Evolutionary conservation across 306 rosid species (phyloP).

Genomic region (Vigna mungo): DNA sequence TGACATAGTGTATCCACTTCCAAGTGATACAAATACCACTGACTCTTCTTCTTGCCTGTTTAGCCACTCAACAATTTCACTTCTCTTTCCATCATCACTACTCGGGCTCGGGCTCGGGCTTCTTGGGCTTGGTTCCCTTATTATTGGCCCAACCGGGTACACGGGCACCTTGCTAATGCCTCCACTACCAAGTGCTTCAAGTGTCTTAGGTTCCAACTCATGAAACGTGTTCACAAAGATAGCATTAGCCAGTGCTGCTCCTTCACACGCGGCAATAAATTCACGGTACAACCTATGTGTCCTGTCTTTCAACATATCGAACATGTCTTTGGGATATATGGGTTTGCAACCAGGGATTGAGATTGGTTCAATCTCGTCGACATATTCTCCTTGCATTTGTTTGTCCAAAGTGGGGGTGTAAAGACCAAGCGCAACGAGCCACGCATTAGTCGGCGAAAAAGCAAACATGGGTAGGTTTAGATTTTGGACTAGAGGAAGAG

Average conservation of each 20-base stretch:
- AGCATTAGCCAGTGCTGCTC: not conserved
- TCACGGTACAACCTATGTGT: conserved; percentile 7
- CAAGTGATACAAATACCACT: conserved; percentile 19
- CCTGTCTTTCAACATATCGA: not conserved
- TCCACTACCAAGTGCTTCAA: conserved; percentile 19
- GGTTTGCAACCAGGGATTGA: conserved; percentile 30
- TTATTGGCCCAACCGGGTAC: conserved; percentile 31
- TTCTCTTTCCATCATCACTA: not conserved
- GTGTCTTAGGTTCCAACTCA: conserved; percentile 24
- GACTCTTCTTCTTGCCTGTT: conserved; percentile 32
- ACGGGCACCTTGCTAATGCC: not conserved
- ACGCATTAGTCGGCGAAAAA: conserved; percentile 1
- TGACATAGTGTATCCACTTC: conserved; percentile 34
- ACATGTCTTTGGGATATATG: conserved; percentile 4
- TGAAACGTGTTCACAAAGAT: conserved; percentile 28
- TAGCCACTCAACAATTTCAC: conserved; percentile 26
- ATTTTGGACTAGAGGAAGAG: not conserved
- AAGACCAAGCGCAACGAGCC: conserved; percentile 3
- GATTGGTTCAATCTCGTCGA: not conserved
- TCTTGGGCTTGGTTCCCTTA: not conserved
- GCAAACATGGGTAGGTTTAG: not conserved
- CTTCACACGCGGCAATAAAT: not conserved
- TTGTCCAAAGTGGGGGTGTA: not conserved
- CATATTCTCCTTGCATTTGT: conserved; percentile 9
- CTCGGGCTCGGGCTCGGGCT: not conserved